Percentiles rank a stretch among this genome's conserved stretches.
Conservation (phyloP, 2,329 filamentous ascomycete species). For the Rhytidhysteron rufulum region DNA sequence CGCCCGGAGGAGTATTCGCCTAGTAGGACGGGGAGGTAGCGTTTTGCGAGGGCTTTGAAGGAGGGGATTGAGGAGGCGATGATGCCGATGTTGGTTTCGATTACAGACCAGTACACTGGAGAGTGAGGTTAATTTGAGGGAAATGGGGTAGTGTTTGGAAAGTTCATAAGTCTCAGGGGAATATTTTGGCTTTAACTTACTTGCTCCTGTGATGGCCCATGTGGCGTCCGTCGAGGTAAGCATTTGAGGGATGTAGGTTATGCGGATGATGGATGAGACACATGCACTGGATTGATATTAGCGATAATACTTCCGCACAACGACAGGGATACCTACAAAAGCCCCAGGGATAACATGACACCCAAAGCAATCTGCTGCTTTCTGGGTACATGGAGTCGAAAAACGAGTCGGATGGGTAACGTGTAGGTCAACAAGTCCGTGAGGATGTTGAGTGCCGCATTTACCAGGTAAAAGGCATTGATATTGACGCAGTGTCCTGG, state of each 20-base stretch:
- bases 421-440: conserved; percentile 37
- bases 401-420: conserved; percentile 37
- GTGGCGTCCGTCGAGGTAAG: conserved; percentile 19
- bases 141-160: neutral
- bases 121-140: conserved; percentile 14
- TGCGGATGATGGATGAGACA: conserved; percentile 21
- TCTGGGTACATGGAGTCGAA: conserved; percentile 29
- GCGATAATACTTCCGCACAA: neutral
- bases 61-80: conserved; percentile 32
- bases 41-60: conserved; percentile 28
- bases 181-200: conserved; percentile 9
- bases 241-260: conserved; percentile 23
- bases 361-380: conserved; percentile 32
- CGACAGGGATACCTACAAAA: conserved; percentile 17
- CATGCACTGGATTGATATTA: conserved; percentile 19
- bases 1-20: too few relatives aligned
- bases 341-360: conserved; percentile 28
- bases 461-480: conserved; percentile 33
- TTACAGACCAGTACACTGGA: conserved; percentile 29
- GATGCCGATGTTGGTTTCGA: conserved; percentile 36
- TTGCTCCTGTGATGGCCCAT: too few relatives aligned
- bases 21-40: too few relatives aligned
- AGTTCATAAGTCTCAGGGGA: neutral
- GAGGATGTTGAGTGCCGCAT: conserved; percentile 34
- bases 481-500: conserved; percentile 33